Conservation (phyloP, 768 basidiomycete species). For the Rhizopogon vulgaris region DNA sequence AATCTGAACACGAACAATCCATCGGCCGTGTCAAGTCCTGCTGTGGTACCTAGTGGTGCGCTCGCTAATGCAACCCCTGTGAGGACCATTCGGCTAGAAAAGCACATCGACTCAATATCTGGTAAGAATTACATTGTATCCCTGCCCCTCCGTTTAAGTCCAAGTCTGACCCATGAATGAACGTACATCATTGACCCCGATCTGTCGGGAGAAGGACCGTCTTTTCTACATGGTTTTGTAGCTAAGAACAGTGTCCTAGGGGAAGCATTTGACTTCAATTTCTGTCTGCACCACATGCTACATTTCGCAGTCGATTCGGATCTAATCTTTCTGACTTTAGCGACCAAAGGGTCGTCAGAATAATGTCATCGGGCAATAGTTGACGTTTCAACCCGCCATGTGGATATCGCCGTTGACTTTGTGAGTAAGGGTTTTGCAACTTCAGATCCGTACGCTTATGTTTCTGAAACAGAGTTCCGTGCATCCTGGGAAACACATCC, state of each 20-base stretch:
- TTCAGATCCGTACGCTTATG: neutral
- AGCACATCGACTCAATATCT: conserved; percentile 23
- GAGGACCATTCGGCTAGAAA: neutral
- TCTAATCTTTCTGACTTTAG: conserved; percentile 31
- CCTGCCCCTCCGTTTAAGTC: neutral
- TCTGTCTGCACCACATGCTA: conserved; percentile 19
- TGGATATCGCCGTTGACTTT: conserved; percentile 25
- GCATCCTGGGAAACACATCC: conserved; percentile 1
- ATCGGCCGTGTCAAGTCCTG: neutral
- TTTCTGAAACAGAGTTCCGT: conserved; percentile 5
- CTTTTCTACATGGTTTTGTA: neutral
- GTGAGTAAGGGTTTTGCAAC: conserved; percentile 5
- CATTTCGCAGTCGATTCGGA: conserved; percentile 37
- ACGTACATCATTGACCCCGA: conserved; percentile 37
- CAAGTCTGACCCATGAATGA: conserved; percentile 19
- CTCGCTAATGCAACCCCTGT: neutral
- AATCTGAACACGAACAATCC: no score
- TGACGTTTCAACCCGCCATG: conserved; percentile 29
- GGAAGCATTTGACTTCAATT: conserved; percentile 12
- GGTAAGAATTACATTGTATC: conserved; percentile 15
- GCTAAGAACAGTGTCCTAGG: conserved; percentile 13
- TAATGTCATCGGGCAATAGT: conserved; percentile 29
- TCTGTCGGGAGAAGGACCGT: conserved; percentile 21
- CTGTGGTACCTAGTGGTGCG: neutral
- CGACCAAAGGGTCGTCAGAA: conserved; percentile 29